phyloP scores from a whole-genome alignment of 305 asterid species.

The Vinca major region DNA sequence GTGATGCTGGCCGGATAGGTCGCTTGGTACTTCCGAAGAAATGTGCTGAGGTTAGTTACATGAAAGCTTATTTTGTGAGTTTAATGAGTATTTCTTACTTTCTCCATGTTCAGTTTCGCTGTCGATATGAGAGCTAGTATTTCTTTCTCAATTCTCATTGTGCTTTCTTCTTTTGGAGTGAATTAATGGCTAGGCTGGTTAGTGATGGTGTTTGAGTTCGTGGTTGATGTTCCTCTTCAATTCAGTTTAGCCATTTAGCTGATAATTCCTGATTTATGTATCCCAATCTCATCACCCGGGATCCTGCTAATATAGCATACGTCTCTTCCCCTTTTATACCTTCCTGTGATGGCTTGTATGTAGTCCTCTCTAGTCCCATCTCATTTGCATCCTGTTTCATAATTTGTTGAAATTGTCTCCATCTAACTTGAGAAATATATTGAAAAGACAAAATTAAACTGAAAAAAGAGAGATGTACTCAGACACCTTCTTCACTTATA shows the following conservation, averaged over 20 bases:
- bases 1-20: conserved; percentile 95
- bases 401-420: no score
- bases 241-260: neutral
- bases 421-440: neutral
- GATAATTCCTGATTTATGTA: neutral
- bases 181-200: neutral
- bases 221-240: neutral
- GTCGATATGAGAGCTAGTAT: neutral
- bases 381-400: no score
- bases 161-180: neutral
- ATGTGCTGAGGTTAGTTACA: conserved; percentile 84
- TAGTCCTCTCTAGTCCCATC: neutral
- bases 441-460: neutral
- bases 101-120: neutral
- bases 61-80: conserved; percentile 13
- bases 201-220: neutral
- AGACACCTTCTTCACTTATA: neutral
- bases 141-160: neutral
- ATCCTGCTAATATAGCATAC: neutral
- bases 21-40: conserved; percentile 92
- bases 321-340: neutral
- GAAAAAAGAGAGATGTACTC: neutral
- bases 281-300: neutral
- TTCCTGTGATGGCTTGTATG: neutral
- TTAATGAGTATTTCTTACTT: neutral